Evolutionary conservation across 2,329 filamentous ascomycete genomes (phyloP).

Genomic region (Fusarium graminum): DNA sequence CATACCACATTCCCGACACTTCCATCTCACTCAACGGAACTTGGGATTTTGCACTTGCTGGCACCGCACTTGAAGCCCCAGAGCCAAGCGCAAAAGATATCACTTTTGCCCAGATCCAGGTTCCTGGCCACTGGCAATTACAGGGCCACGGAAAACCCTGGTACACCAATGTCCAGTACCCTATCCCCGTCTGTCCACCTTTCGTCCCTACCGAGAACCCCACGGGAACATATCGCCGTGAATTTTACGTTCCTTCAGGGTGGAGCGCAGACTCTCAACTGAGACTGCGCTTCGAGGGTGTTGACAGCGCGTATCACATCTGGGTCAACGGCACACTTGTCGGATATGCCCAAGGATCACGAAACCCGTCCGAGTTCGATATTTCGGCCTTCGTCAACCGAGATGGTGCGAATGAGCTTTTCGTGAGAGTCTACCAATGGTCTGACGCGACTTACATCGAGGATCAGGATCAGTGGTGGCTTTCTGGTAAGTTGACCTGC

Average conservation of each 20-base stretch:
- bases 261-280: constrained; percentile 66
- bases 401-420: constrained; percentile 64
- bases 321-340: constrained; percentile 74
- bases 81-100: constrained; percentile 60
- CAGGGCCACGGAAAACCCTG: constrained; percentile 76
- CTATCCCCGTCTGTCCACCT: constrained; percentile 75
- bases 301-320: constrained; percentile 78
- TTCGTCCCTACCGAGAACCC: constrained; percentile 73
- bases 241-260: constrained; percentile 65
- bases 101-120: constrained; percentile 63
- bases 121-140: constrained; percentile 78
- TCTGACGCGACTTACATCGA: constrained; percentile 78
- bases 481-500: constrained; percentile 67
- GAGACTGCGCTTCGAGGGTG: constrained; percentile 76
- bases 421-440: constrained; percentile 78
- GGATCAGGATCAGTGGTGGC: constrained; percentile 78
- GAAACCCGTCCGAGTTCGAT: constrained; percentile 79
- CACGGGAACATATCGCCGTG: constrained; percentile 71
- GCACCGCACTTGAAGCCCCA: constrained; percentile 61
- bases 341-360: constrained; percentile 76
- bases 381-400: constrained; percentile 63
- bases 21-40: constrained; percentile 65
- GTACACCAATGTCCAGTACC: constrained; percentile 77
- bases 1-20: constrained; percentile 66
- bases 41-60: constrained; percentile 68